A percentile compares a stretch with the other conserved stretches of the same genome.
Evolutionary conservation across 495 filamentous ascomycete species (phyloP).

Genomic region (Chaetomium tenue): DNA sequence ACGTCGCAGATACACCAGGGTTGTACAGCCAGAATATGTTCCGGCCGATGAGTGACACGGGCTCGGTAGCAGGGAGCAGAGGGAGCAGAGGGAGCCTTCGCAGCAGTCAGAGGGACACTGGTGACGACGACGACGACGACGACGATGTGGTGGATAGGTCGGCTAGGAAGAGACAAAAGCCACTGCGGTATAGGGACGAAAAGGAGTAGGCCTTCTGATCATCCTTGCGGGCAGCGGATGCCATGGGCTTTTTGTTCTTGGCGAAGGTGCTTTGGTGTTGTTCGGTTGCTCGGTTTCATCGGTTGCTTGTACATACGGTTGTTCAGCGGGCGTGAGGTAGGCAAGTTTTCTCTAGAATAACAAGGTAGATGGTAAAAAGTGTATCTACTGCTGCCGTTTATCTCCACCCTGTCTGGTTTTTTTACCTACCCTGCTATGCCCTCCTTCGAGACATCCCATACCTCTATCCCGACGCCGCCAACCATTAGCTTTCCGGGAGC

Average conservation of each 20-base stretch:
- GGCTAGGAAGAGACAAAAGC: slow-evolving; percentile 30
- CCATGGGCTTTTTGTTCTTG: not conserved
- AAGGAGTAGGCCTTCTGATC: slow-evolving; percentile 26
- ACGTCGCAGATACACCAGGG: not conserved
- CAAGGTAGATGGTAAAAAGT: not conserved
- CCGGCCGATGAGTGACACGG: slow-evolving; percentile 22
- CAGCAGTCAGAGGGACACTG: not conserved
- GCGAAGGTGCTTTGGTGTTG: not conserved
- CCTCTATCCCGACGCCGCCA: slow-evolving; percentile 30
- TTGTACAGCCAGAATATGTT: slow-evolving; percentile 23
- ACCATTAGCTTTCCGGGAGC: slow-evolving; percentile 30
- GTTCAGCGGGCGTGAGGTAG: not conserved
- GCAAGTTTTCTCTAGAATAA: not conserved
- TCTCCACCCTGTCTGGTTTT: not conserved
- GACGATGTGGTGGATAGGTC: slow-evolving; percentile 21
- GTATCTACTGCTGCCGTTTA: not conserved
- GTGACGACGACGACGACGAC: slow-evolving; percentile 22
- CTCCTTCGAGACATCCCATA: slow-evolving; percentile 25
- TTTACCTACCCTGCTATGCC: not conserved
- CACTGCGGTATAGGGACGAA: slow-evolving; percentile 29
- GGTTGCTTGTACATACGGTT: not conserved
- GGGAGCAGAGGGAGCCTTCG: not conserved
- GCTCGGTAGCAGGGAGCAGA: not conserved
- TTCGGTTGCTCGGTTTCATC: not conserved
- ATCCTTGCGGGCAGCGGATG: not conserved